phyloP scores from a whole-genome alignment of 208 protist species.

The Leishmania mexicana region DNA sequence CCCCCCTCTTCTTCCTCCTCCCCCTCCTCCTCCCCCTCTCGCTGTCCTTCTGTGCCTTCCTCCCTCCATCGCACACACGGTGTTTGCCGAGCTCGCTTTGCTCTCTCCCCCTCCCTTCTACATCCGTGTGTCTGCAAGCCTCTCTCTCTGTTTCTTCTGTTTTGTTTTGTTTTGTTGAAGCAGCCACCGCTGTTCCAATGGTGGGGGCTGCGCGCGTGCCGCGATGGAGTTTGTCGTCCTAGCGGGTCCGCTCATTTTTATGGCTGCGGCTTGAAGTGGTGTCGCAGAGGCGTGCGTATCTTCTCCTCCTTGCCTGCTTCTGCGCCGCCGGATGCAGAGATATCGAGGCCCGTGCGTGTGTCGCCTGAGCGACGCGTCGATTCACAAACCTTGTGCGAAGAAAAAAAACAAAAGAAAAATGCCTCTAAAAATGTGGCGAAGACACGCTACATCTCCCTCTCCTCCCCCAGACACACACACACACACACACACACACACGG shows the following conservation, averaged over 20 bases:
- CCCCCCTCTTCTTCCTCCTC: not conserved
- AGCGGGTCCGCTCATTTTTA: not conserved
- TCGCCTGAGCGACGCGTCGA: not conserved
- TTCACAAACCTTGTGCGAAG: not conserved
- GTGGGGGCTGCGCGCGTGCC: not conserved
- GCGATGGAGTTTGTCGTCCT: not conserved
- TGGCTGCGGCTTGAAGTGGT: not conserved
- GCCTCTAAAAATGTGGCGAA: not conserved
- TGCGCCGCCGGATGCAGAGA: not conserved
- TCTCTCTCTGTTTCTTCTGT: not conserved
- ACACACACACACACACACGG: not conserved
- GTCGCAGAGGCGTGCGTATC: not conserved
- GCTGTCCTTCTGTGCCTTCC: no score
- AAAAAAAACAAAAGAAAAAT: not conserved
- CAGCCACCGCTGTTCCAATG: not conserved
- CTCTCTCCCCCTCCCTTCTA: not conserved
- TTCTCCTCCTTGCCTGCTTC: not conserved
- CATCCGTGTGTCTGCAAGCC: not conserved
- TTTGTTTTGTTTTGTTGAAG: not conserved
- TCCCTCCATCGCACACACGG: no score
- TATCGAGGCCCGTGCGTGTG: not conserved
- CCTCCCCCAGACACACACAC: not conserved
- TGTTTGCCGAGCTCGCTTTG: not conserved
- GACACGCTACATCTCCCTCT: not conserved
- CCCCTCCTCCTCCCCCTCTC: no score